A percentile compares a stretch with the other conserved stretches of the same genome.
These are phyloP conservation scores for Eimeria falciformis DNA, from an alignment of 169 alveolate genomes.

Conservation along the genomic window DNA sequence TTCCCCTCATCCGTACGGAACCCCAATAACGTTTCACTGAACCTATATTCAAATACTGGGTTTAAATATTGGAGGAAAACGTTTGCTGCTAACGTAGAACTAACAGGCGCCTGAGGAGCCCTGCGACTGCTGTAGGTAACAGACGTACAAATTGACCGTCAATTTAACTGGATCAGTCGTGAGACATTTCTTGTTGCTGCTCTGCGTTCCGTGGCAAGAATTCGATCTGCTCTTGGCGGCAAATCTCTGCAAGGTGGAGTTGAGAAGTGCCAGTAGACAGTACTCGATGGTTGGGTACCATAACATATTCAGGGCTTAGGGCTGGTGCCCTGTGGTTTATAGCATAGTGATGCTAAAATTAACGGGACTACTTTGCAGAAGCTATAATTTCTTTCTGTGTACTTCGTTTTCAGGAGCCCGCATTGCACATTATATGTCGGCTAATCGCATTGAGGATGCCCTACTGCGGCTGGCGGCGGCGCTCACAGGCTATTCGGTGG, in stretches of 20 bases:
- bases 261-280: too few species aligned
- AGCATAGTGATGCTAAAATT: too few species aligned
- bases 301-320: too few species aligned
- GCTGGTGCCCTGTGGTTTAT: too few species aligned
- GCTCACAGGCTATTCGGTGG: constrained; percentile 40
- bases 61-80: too few species aligned
- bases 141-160: not conserved
- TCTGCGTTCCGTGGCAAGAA: not conserved
- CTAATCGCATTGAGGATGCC: constrained; percentile 50
- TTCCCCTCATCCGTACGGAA: not conserved
- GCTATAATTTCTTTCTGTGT: not conserved
- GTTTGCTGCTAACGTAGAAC: too few species aligned
- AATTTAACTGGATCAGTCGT: not conserved
- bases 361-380: too few species aligned
- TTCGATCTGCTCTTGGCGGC: not conserved
- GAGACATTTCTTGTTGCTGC: not conserved
- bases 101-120: too few species aligned
- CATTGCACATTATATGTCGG: constrained; percentile 56
- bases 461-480: constrained; percentile 52
- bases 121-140: not conserved
- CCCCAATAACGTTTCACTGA: not conserved
- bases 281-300: too few species aligned
- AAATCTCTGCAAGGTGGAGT: too few species aligned
- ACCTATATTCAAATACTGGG: too few species aligned
- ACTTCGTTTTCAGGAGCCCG: not conserved